Percentiles rank a stretch among this genome's conserved stretches.
These are phyloP conservation scores for Clonostachys chloroleuca DNA, from an alignment of 2,329 filamentous ascomycete genomes.

Conservation along the genomic window DNA sequence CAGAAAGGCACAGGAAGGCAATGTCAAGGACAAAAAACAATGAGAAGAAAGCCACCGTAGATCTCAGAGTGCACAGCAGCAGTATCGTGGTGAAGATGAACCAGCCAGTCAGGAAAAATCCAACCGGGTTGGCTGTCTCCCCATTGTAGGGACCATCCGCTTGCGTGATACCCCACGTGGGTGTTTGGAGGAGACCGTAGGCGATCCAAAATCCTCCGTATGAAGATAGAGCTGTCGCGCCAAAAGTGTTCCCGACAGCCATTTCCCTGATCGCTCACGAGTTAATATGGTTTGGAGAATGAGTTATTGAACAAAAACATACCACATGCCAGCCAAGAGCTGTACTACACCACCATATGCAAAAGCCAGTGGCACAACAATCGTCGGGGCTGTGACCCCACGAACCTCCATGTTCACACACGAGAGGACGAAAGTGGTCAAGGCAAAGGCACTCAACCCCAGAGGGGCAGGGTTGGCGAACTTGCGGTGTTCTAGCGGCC, in stretches of 20 bases:
- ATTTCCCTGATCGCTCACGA: conserved; percentile 58
- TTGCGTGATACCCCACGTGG: conserved; percentile 51
- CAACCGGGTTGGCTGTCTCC: conserved; percentile 53
- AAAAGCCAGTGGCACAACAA: conserved; percentile 66
- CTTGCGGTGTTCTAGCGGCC: conserved; percentile 61
- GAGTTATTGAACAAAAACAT: conserved; percentile 23
- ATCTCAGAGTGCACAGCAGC: conserved; percentile 69
- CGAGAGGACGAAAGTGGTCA: conserved; percentile 79
- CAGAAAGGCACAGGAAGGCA: conserved; percentile 68
- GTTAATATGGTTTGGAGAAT: too few species aligned
- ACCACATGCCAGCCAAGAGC: conserved; percentile 84
- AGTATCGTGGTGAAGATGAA: conserved; percentile 80
- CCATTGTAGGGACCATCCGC: conserved; percentile 38
- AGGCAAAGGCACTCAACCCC: conserved; percentile 72
- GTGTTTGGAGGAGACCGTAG: conserved; percentile 69
- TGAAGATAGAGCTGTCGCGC: conserved; percentile 75
- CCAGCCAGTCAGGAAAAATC: conserved; percentile 75
- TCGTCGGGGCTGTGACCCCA: conserved; percentile 54
- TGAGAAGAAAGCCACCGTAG: conserved; percentile 72
- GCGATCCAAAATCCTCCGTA: conserved; percentile 83
- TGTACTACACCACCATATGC: conserved; percentile 78
- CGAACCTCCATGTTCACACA: conserved; percentile 67
- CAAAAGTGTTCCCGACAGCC: conserved; percentile 83
- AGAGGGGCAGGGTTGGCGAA: conserved; percentile 77
- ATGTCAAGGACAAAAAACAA: conserved; percentile 76